A percentile compares a stretch with the other conserved stretches of the same genome.
Conservation (phyloP, 1,284 basidiomycete species). For the Naganishia cerealis region DNA sequence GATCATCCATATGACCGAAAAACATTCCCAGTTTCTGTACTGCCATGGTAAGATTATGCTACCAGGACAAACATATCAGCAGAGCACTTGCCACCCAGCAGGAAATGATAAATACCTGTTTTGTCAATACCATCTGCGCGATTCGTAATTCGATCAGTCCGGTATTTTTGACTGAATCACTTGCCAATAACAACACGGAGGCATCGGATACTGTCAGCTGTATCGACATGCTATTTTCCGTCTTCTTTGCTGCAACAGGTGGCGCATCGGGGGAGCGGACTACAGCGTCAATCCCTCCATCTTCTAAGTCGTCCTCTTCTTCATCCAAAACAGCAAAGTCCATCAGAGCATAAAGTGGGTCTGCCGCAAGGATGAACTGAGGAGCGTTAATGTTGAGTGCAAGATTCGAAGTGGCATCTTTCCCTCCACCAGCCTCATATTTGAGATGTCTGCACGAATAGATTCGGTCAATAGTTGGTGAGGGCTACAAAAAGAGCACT, state of each 20-base stretch:
- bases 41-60: conserved; percentile 81
- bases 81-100: neutral
- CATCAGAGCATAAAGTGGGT: conserved; percentile 84
- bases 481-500: conserved; percentile 6
- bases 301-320: conserved; percentile 41
- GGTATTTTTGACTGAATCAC: conserved; percentile 74
- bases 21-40: conserved; percentile 90
- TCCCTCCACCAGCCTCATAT: conserved; percentile 51
- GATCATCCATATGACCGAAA: conserved; percentile 80
- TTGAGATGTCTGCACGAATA: conserved; percentile 12
- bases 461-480: neutral
- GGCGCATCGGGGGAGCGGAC: conserved; percentile 24
- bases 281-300: conserved; percentile 39
- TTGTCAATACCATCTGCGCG: conserved; percentile 82
- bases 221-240: conserved; percentile 25
- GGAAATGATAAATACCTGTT: conserved; percentile 66
- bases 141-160: conserved; percentile 86
- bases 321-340: conserved; percentile 66
- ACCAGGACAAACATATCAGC: conserved; percentile 29
- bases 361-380: conserved; percentile 87
- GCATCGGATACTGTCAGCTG: conserved; percentile 68
- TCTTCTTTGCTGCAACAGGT: conserved; percentile 33
- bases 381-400: conserved; percentile 91
- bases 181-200: conserved; percentile 83
- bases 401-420: conserved; percentile 60